These are phyloP conservation scores for Sporothrix dimorphospora DNA, from an alignment of 2,329 filamentous ascomycete species.

Conservation along the genomic window DNA sequence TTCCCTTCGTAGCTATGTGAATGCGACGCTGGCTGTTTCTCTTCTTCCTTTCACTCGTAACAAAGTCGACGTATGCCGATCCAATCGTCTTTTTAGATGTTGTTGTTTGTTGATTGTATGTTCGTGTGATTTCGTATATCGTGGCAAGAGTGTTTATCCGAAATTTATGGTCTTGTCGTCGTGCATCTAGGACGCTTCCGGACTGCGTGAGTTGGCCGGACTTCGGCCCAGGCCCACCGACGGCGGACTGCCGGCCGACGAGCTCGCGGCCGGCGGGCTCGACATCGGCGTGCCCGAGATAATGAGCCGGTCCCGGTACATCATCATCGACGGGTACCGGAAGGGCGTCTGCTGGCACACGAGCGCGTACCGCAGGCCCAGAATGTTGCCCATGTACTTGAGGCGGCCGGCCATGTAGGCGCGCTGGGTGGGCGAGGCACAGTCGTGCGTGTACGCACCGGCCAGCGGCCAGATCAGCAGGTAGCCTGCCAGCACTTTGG, in stretches of 20 bases:
- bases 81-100: background rate
- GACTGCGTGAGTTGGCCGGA: background rate
- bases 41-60: background rate
- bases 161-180: too few species aligned
- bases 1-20: background rate
- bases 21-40: background rate
- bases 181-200: background rate
- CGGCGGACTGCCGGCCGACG: background rate
- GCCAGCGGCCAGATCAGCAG: conserved; percentile 63
- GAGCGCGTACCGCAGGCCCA: conserved; percentile 61
- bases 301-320: conserved; percentile 57
- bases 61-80: background rate
- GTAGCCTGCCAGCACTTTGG: conserved; percentile 60
- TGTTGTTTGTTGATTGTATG: background rate
- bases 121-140: background rate
- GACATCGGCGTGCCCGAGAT: background rate
- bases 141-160: background rate
- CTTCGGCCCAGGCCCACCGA: background rate
- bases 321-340: conserved; percentile 65
- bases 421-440: conserved; percentile 61
- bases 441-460: conserved; percentile 59
- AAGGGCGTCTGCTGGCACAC: conserved; percentile 52
- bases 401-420: conserved; percentile 59
- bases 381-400: conserved; percentile 55
- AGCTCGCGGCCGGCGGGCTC: background rate